Conservation (phyloP, 352 stramenopile genomes). For the Globisporangium splendens region DNA sequence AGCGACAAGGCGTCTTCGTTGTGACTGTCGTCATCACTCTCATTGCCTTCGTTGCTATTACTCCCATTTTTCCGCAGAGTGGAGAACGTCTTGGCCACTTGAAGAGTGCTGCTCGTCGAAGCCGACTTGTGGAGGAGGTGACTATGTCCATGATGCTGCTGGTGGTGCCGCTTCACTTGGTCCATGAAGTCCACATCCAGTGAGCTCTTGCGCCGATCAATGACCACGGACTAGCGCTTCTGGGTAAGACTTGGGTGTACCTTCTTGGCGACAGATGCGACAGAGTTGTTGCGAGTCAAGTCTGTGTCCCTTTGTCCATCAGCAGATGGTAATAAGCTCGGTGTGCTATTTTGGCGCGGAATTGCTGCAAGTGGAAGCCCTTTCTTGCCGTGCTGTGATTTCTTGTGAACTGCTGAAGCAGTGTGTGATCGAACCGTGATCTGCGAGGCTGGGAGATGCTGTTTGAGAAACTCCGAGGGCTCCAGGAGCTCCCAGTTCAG, state of each 20-base stretch:
- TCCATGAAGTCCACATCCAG: conserved; percentile 53
- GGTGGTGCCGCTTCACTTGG: conserved; percentile 34
- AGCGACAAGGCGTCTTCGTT: background rate
- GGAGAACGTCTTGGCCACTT: background rate
- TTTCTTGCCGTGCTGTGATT: conserved; percentile 1
- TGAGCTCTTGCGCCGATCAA: conserved; percentile 26
- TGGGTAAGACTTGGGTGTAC: background rate
- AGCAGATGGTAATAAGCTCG: too few species aligned
- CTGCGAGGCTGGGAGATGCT: conserved; percentile 29
- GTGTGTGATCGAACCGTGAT: conserved; percentile 44
- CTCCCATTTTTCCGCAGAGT: background rate
- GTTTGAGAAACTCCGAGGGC: conserved; percentile 51
- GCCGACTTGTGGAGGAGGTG: too few species aligned
- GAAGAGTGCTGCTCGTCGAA: too few species aligned
- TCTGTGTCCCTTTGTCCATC: too few species aligned
- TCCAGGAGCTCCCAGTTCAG: conserved; percentile 22
- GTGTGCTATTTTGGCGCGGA: background rate
- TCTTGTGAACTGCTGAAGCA: conserved; percentile 18
- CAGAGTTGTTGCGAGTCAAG: conserved; percentile 9
- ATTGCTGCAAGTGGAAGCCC: background rate
- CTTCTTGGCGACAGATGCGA: too few species aligned
- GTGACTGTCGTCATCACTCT: background rate
- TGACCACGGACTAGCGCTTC: background rate
- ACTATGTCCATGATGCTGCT: background rate
- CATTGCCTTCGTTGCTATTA: background rate